Evolutionary conservation across 2,329 filamentous ascomycete genomes (phyloP).

Genomic region (Colletotrichum zoysiae): DNA sequence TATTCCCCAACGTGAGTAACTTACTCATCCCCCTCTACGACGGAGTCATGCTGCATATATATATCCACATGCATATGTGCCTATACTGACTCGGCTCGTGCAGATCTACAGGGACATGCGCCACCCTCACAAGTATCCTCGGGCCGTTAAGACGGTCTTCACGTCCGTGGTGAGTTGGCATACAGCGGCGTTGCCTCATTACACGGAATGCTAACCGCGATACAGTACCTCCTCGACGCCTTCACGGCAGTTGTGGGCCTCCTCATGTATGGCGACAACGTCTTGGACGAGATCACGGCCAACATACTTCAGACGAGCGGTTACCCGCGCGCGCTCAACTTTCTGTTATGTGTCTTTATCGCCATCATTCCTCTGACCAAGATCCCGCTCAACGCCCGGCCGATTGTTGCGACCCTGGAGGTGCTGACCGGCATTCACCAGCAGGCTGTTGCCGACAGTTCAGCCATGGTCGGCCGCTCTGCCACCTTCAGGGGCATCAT

Average conservation of each 20-base stretch:
- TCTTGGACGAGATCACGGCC: constrained; percentile 88
- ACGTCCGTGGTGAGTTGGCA: constrained; percentile 77
- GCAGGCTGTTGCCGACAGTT: constrained; percentile 59
- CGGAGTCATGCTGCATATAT: neutral
- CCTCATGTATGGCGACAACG: constrained; percentile 94
- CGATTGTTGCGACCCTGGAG: constrained; percentile 86
- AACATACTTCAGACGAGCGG: constrained; percentile 83
- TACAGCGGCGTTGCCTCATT: constrained; percentile 6
- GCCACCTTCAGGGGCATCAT: constrained; percentile 68
- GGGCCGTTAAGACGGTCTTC: constrained; percentile 84
- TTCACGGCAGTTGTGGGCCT: constrained; percentile 86
- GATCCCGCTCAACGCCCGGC: constrained; percentile 89
- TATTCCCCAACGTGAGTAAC: constrained; percentile 79
- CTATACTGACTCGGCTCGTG: constrained; percentile 8
- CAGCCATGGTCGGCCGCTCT: constrained; percentile 65
- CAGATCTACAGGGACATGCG: constrained; percentile 74
- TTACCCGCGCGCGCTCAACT: constrained; percentile 80
- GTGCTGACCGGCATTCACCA: constrained; percentile 80
- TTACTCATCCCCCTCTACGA: neutral
- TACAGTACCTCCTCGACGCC: constrained; percentile 81
- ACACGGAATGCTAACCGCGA: constrained; percentile 19
- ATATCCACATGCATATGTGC: too few species aligned
- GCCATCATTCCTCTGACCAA: constrained; percentile 96
- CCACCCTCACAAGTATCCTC: constrained; percentile 83
- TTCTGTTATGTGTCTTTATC: constrained; percentile 87